Evolutionary conservation across 805 yeast species (phyloP).

Genomic region (Myxozyma udenii): DNA sequence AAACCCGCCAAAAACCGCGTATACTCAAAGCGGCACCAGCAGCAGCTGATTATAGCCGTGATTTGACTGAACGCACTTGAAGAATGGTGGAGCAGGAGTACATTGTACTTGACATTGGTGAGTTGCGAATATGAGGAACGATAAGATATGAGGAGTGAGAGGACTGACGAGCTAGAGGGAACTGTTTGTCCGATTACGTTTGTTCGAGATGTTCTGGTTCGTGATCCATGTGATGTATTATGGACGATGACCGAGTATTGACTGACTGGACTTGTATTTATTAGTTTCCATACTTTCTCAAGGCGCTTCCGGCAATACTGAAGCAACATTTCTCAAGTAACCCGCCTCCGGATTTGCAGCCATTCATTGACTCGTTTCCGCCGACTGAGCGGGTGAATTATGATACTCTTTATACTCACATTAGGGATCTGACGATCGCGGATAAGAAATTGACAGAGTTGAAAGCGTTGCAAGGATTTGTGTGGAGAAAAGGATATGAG

Average conservation of each 20-base stretch:
- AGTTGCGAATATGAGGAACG: not conserved
- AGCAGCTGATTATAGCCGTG: too few relatives aligned
- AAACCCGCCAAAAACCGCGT: too few relatives aligned
- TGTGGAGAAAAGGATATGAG: slow-evolving; percentile 79
- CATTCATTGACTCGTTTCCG: slow-evolving; percentile 50
- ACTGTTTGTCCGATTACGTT: slow-evolving; percentile 89
- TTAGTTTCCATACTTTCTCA: slow-evolving; percentile 63
- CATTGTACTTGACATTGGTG: slow-evolving; percentile 13
- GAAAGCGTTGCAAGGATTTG: slow-evolving; percentile 75
- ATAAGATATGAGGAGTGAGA: slow-evolving; percentile 46
- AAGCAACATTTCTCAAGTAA: slow-evolving; percentile 32
- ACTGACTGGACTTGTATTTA: not conserved
- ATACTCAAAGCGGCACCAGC: too few relatives aligned
- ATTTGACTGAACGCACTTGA: too few relatives aligned
- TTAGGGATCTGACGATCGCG: slow-evolving; percentile 52
- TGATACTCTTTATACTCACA: slow-evolving; percentile 45
- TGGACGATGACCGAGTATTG: not conserved
- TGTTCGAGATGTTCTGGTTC: slow-evolving; percentile 63
- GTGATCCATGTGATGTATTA: not conserved
- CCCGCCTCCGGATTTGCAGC: slow-evolving; percentile 29
- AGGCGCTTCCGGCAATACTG: slow-evolving; percentile 47
- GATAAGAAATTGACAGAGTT: slow-evolving; percentile 77
- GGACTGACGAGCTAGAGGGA: slow-evolving; percentile 92
- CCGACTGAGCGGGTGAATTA: slow-evolving; percentile 34
- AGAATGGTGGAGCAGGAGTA: slow-evolving; percentile 3